phyloP scores from a whole-genome alignment of 2,329 filamentous ascomycete genomes.

The Cordyceps tenuipes region DNA sequence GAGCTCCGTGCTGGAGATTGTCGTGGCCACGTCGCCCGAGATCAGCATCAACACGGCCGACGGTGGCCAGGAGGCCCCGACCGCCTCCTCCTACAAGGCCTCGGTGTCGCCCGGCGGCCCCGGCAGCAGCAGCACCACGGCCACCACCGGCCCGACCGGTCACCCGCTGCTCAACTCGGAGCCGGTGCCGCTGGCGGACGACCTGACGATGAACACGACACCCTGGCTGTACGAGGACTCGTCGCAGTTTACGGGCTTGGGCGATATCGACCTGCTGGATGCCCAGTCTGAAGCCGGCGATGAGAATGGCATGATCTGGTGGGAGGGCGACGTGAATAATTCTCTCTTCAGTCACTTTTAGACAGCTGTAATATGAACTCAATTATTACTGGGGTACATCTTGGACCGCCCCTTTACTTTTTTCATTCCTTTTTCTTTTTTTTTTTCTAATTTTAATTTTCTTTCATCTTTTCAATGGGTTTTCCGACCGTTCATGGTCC shows the following conservation, averaged over 20 bases:
- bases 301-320: conserved; percentile 27
- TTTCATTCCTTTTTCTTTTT: not conserved
- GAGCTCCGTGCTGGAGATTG: conserved; percentile 36
- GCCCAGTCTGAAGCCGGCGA: conserved; percentile 19
- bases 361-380: not conserved
- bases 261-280: conserved; percentile 26
- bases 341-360: conserved; percentile 32
- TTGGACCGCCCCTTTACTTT: not conserved
- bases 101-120: conserved; percentile 17
- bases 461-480: too few species aligned
- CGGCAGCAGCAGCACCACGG: too few species aligned
- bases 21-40: conserved; percentile 43
- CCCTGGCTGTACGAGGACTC: conserved; percentile 36
- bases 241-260: conserved; percentile 30
- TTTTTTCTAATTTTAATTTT: too few species aligned
- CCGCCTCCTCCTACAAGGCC: conserved; percentile 29
- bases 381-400: not conserved
- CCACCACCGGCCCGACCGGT: conserved; percentile 11
- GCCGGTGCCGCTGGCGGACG: conserved; percentile 24
- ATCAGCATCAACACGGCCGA: conserved; percentile 43
- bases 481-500: too few species aligned
- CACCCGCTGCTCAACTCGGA: conserved; percentile 22
- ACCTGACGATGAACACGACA: conserved; percentile 32
- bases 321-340: conserved; percentile 32
- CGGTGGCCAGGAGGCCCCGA: conserved; percentile 41